Conservation (phyloP, 2,329 filamentous ascomycete genomes). For the Stemphylium lycopersici region DNA sequence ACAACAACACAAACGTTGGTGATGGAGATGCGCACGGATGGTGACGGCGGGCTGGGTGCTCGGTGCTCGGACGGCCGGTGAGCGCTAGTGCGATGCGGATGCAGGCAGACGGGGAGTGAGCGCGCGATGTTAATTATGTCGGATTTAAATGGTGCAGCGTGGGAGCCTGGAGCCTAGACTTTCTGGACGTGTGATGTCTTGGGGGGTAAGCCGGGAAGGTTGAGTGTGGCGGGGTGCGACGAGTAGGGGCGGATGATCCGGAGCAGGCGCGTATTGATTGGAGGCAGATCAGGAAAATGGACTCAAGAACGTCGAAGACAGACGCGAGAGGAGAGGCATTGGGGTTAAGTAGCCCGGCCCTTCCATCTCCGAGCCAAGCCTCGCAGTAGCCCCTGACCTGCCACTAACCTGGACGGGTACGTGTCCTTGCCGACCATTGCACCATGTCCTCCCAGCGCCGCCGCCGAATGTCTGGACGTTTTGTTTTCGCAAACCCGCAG, state of each 20-base stretch:
- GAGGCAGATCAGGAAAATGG: constrained; percentile 41
- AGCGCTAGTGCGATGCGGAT: constrained; percentile 29
- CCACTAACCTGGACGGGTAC: constrained; percentile 26
- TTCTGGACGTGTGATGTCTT: neutral
- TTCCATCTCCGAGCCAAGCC: constrained; percentile 31
- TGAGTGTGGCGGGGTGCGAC: constrained; percentile 28
- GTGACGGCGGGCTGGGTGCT: constrained; percentile 23
- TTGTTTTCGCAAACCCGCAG: neutral
- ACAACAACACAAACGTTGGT: constrained; percentile 28
- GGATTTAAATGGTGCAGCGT: constrained; percentile 11
- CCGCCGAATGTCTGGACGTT: neutral
- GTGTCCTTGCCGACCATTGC: constrained; percentile 18
- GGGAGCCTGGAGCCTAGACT: constrained; percentile 1
- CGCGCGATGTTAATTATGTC: constrained; percentile 18
- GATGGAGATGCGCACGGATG: constrained; percentile 29
- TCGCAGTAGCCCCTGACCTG: constrained; percentile 35
- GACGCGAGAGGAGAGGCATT: constrained; percentile 26
- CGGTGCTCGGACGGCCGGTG: constrained; percentile 23
- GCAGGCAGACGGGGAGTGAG: constrained; percentile 25
- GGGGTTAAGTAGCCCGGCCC: constrained; percentile 27
- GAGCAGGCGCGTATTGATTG: constrained; percentile 43
- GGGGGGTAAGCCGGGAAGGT: constrained; percentile 5
- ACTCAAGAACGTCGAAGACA: constrained; percentile 24
- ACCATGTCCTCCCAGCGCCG: constrained; percentile 8
- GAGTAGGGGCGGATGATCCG: constrained; percentile 31